Base-by-base conservation (phyloP, 306 rosid genomes). In the Lagenaria siceraria region DNA sequence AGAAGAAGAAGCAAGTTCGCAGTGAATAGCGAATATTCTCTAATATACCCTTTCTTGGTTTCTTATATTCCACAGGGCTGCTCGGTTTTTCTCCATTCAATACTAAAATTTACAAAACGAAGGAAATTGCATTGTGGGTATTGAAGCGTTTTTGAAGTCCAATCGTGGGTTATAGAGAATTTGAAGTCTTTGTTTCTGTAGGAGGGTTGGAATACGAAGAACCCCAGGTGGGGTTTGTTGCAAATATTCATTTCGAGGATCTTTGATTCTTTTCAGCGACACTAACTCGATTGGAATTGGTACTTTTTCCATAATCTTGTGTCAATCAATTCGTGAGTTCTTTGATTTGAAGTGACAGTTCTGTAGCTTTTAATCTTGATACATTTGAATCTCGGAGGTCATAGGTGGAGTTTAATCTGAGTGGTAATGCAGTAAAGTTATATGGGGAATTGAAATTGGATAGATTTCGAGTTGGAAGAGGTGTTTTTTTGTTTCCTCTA, bases 401-500 rank as follows among this genome's bases (percentile, higher is more conserved):
- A 52, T 74, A 40, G 21, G 62, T 53, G 49, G 78, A 53, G 66
- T 55, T n/a, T 51, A 15, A 46, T 77, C 51, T 8, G 22, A 24
- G 63, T 78, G 43, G 11, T 43, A 68, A 61, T 18, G 54, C 69
- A 68, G 58, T 78, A 68, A 19, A 72, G 21, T 48, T 81, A 62
- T 64, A 10, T 40, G 27, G 8, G 78, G 38, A 55, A 75, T 64
- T 77, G 21, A 66, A 53, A 72, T 81, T 79, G 33, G 51, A 77
- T 85, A 77, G 80, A 74, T 78, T 83, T 83, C 73, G 83, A 55
- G 52, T 76, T 75, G 66, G 81, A 77, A 35, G 77, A 75, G 81
- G 74, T 75, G 6, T 68, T 69, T 66, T 42, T 43, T 66, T 59
- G 73, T 54, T 83, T 42, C 49, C 74, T 84, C 76, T 54, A 81